A percentile compares a stretch with the other conserved stretches of the same genome.
phyloP scores from a whole-genome alignment of 257 asterid species.

The Solanum sejunctum region DNA sequence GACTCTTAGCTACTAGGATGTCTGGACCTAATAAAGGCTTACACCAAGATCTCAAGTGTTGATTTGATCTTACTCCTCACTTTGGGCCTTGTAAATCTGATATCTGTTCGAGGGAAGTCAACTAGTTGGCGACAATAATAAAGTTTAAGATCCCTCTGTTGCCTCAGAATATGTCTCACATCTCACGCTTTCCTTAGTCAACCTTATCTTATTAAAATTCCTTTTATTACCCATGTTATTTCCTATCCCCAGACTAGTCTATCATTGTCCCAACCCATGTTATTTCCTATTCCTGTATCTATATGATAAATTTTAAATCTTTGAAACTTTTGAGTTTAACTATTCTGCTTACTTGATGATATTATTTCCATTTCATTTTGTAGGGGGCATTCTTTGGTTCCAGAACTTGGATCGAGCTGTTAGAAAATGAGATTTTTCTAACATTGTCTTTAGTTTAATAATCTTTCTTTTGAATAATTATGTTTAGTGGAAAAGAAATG shows the following conservation, averaged over 20 bases:
- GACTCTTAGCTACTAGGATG: not conserved
- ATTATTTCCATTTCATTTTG: not conserved
- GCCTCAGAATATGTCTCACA: not conserved
- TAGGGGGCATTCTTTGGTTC: constrained; percentile 89
- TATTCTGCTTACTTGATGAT: not conserved
- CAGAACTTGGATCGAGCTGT: constrained; percentile 60
- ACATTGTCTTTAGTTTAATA: no score
- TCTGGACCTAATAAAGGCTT: not conserved
- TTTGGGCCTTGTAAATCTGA: not conserved
- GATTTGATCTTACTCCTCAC: not conserved
- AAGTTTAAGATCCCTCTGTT: not conserved
- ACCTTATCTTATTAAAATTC: not conserved
- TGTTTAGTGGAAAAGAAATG: no score
- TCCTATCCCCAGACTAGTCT: not conserved
- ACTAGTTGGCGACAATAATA: not conserved
- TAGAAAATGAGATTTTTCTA: no score
- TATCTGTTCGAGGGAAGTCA: not conserved
- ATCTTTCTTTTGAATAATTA: no score
- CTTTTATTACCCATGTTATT: not conserved
- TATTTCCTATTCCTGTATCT: not conserved
- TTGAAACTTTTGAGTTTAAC: not conserved
- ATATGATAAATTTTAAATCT: not conserved
- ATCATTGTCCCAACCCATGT: not conserved
- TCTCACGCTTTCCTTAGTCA: not conserved
- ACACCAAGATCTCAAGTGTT: not conserved